Percentiles rank a stretch among this genome's conserved stretches.
These are phyloP conservation scores for Nakazawaea anatomiae DNA, from an alignment of 805 yeast species.

Conservation along the genomic window DNA sequence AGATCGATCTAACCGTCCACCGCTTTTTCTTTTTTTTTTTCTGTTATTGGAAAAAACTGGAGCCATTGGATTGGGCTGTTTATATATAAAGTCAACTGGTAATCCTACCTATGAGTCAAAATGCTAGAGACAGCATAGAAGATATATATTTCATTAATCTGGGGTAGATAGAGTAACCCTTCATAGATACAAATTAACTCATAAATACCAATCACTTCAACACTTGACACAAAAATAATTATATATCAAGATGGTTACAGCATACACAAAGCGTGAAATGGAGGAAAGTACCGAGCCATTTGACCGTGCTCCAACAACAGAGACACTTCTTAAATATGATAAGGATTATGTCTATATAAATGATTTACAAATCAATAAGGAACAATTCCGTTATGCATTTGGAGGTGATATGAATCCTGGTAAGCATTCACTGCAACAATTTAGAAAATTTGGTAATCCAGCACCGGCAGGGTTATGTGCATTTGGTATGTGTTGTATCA, in stretches of 20 bases:
- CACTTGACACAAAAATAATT: neutral
- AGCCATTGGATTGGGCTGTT: too few relatives aligned
- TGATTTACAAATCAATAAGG: slow-evolving; percentile 36
- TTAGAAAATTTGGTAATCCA: slow-evolving; percentile 34
- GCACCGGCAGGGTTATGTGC: slow-evolving; percentile 52
- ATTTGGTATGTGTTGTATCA: slow-evolving; percentile 39
- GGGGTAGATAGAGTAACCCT: neutral
- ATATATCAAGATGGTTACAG: slow-evolving; percentile 1
- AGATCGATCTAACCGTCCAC: too few relatives aligned
- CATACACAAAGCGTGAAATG: neutral
- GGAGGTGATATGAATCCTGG: slow-evolving; percentile 53
- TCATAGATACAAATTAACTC: neutral
- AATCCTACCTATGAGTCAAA: too few relatives aligned
- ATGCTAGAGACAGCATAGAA: too few relatives aligned
- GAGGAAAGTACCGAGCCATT: neutral
- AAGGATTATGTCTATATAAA: slow-evolving; percentile 36
- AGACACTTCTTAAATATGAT: slow-evolving; percentile 21
- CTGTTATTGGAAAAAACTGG: too few relatives aligned
- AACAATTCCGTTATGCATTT: slow-evolving; percentile 56
- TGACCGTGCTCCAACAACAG: neutral
- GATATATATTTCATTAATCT: too few relatives aligned
- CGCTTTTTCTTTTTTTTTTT: too few relatives aligned
- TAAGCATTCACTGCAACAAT: slow-evolving; percentile 7
- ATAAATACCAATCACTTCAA: neutral
- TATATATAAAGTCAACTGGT: too few relatives aligned